Conservation (phyloP, 2,329 filamentous ascomycete genomes). For the Aureobasidium sp. region DNA sequence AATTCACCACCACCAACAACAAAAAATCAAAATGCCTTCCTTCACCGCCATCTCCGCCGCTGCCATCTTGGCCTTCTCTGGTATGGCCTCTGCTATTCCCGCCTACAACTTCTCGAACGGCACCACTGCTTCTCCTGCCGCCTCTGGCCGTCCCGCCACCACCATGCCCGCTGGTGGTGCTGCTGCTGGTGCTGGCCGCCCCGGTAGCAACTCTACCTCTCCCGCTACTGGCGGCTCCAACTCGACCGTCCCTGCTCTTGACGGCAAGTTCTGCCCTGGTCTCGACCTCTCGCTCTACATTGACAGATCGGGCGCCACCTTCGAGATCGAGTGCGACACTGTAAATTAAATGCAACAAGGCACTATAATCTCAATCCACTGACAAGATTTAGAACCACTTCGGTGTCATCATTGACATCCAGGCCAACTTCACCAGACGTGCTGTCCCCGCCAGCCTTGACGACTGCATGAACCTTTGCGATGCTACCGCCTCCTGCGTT, state of each 20-base stretch:
- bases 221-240: neutral
- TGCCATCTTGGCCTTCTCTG: slow-evolving; percentile 9
- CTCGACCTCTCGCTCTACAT: slow-evolving; percentile 11
- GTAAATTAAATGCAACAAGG: neutral
- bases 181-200: neutral
- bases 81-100: slow-evolving; percentile 15
- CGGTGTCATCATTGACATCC: slow-evolving; percentile 9
- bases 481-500: slow-evolving; percentile 30
- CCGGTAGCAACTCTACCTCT: neutral
- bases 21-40: slow-evolving; percentile 15
- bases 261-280: slow-evolving; percentile 16
- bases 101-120: neutral
- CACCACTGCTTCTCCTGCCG: neutral
- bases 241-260: neutral
- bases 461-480: slow-evolving; percentile 14
- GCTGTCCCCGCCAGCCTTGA: slow-evolving; percentile 9
- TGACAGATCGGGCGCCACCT: neutral
- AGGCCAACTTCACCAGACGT: slow-evolving; percentile 6
- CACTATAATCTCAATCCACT: too few species aligned
- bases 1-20: slow-evolving; percentile 4
- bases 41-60: slow-evolving; percentile 13
- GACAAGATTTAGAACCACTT: slow-evolving; percentile 1
- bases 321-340: slow-evolving; percentile 10
- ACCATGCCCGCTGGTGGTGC: neutral
- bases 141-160: neutral